Evolutionary conservation across 805 yeast species (phyloP), one percentile per base, ranked within the genome.

Genomic region (Candida multigemmis): DNA sequence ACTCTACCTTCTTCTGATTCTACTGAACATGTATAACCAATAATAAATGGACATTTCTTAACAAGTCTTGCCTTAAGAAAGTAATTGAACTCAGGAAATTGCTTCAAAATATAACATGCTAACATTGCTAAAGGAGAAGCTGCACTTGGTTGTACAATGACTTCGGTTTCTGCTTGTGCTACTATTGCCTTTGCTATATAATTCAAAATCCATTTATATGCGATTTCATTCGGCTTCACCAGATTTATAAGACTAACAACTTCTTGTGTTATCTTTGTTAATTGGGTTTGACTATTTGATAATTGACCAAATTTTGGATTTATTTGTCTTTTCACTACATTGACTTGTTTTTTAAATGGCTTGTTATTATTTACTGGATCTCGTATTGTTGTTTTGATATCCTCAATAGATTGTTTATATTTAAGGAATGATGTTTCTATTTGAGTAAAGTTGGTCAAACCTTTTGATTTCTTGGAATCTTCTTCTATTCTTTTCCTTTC

Each of bases 241-340:
- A 68, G 65, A 4, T 39, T 48, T 4, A 89, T 53, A 16, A 77
- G 44, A 4, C 42, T 55, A 2, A 56, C 40, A 2, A 91, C 54
- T 24, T 77, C 85, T 5, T 38, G 33, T 2, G 66, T 58, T 22
- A 82, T 63, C 11, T 53, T 50, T 1, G 49, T 44, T 22, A 86
- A 58, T 45, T 91, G 95, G 3, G 50, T 24, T 28, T 46, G 53
- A 28, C 86, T 75, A 43, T 75, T 77, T 2, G 96, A 85, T 34
- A 91, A 60, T 55, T 91, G 97, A 8, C 98, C 97, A 38, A 91
- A 75, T 46, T 79, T 81, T 5, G 96, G 91, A 44, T 84, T 84
- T 38, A 91, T 73, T 41, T 77, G 74, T 26, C 96, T 62, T 44
- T 78, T 79, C 30, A 74, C 66, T n/a, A 67, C 65, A 12, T 68